phyloP scores from a whole-genome alignment of 2,329 filamentous ascomycete genomes.

The Aspergillus nomiae region DNA sequence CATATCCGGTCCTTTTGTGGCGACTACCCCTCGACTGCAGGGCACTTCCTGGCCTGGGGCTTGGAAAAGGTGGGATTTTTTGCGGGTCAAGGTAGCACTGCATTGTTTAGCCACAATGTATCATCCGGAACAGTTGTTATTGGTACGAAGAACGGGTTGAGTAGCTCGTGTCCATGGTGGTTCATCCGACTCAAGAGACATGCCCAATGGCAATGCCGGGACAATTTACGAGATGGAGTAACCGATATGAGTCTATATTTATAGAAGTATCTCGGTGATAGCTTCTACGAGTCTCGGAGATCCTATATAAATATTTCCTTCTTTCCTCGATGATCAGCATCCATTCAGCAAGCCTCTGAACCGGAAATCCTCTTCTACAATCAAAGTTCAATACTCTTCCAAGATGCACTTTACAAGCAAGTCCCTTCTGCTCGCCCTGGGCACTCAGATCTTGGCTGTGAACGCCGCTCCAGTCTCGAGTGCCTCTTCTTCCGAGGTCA shows the following conservation, averaged over 20 bases:
- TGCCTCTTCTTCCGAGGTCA: constrained; percentile 2
- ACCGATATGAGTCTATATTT: background rate
- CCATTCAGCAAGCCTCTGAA: background rate
- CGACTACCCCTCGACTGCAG: background rate
- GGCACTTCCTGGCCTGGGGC: background rate
- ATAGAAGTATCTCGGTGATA: no score
- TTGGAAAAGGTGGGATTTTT: background rate
- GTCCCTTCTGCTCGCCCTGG: constrained; percentile 13
- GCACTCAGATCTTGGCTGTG: constrained; percentile 15
- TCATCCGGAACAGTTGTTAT: background rate
- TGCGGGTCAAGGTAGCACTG: constrained; percentile 7
- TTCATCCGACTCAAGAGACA: constrained; percentile 1
- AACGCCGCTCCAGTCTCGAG: constrained; percentile 10
- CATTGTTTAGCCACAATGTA: background rate
- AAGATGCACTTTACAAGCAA: constrained; percentile 9
- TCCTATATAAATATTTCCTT: background rate
- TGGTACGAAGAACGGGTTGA: constrained; percentile 2
- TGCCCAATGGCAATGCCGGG: background rate
- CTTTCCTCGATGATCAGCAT: background rate
- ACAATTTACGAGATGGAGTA: background rate
- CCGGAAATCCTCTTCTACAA: background rate
- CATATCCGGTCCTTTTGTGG: background rate
- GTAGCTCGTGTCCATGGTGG: background rate
- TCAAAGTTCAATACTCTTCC: background rate
- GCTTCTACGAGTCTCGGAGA: background rate